Conservation (phyloP, 306 rosid genomes). For the Biancaea sappan region DNA sequence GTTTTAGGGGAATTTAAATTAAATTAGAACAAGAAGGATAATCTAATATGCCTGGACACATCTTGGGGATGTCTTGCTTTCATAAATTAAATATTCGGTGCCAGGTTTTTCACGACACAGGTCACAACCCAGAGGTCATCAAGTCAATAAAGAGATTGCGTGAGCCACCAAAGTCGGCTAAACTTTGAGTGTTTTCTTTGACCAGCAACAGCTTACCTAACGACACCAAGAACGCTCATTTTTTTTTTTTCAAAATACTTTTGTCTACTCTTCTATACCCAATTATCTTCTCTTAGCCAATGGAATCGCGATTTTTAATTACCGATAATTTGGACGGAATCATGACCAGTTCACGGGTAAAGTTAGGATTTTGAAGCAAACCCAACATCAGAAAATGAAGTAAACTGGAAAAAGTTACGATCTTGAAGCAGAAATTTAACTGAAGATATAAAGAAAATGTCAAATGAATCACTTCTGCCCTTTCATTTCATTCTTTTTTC, state of each 20-base stretch:
- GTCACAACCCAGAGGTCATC: background rate
- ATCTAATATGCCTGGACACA: background rate
- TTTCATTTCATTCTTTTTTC: slow-evolving; percentile 20
- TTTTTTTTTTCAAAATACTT: too few species aligned
- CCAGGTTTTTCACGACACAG: too few species aligned
- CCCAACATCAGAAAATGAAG: background rate
- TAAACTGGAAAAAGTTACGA: background rate
- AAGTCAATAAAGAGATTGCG: slow-evolving; percentile 30
- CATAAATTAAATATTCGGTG: background rate
- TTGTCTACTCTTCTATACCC: background rate
- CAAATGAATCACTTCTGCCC: slow-evolving; percentile 23
- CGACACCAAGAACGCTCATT: background rate
- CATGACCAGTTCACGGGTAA: background rate
- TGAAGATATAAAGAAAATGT: background rate
- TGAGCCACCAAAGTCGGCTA: background rate
- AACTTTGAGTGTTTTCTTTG: background rate
- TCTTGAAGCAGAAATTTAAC: background rate
- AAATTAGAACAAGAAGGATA: background rate
- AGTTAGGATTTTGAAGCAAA: background rate
- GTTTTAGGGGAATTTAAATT: background rate
- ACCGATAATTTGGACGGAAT: slow-evolving; percentile 22
- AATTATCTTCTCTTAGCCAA: background rate
- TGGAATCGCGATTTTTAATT: background rate
- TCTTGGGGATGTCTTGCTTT: background rate
- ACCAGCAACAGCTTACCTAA: slow-evolving; percentile 6